Conservation (phyloP, 2,329 filamentous ascomycete genomes). For the Paradendryphiella salina region DNA sequence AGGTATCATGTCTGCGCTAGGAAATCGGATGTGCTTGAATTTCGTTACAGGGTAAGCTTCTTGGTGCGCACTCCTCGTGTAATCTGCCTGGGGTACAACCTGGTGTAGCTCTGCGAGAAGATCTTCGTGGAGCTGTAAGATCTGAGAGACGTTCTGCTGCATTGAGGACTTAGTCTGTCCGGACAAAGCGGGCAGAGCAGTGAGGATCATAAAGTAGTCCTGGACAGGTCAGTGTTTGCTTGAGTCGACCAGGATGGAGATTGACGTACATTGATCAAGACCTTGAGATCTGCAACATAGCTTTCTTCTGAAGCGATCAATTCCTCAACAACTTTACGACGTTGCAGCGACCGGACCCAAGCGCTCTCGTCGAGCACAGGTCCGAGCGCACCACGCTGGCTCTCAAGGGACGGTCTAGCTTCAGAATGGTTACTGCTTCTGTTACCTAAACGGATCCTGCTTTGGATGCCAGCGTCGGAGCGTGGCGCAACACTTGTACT, state of each 20-base stretch:
- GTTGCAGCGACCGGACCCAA: conserved; percentile 71
- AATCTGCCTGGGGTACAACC: conserved; percentile 67
- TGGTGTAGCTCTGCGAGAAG: conserved; percentile 75
- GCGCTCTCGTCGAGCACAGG: conserved; percentile 67
- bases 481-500: conserved; percentile 68
- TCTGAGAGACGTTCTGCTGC: conserved; percentile 75
- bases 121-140: conserved; percentile 81
- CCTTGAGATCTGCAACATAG: conserved; percentile 85
- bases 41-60: conserved; percentile 40
- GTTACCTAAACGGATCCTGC: conserved; percentile 60
- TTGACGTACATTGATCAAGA: conserved; percentile 74
- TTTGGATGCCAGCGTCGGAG: conserved; percentile 63
- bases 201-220: conserved; percentile 62
- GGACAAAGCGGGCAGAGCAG: conserved; percentile 69
- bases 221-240: conserved; percentile 16
- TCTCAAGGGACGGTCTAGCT: conserved; percentile 65
- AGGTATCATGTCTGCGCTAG: conserved; percentile 53
- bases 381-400: conserved; percentile 51
- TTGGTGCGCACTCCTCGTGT: conserved; percentile 44
- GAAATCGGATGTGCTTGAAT: conserved; percentile 53
- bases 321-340: conserved; percentile 81
- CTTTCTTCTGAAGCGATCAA: conserved; percentile 82
- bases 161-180: conserved; percentile 70
- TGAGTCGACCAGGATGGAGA: background rate
- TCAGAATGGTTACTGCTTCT: conserved; percentile 63